phyloP scores from a whole-genome alignment of 73 alveolate species.

The Paramecium biaurelia region DNA sequence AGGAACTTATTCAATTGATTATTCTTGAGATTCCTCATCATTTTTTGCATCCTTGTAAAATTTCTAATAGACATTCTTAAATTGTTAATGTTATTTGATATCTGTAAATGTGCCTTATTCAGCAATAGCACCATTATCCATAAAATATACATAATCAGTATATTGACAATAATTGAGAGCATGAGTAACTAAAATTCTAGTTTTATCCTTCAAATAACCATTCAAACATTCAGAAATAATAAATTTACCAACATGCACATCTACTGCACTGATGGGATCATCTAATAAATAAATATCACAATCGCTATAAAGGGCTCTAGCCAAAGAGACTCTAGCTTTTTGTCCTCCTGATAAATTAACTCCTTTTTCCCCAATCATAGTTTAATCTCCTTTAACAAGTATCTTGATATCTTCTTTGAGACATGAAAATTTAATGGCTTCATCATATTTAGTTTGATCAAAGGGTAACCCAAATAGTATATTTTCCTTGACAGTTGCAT shows the following conservation, averaged over 20 bases:
- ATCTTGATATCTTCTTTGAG: conserved; percentile 61
- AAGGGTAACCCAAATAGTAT: conserved; percentile 82
- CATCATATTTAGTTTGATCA: conserved; percentile 80
- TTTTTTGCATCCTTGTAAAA: neutral
- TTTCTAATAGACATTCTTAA: neutral
- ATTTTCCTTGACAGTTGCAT: conserved; percentile 91
- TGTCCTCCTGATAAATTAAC: conserved; percentile 76
- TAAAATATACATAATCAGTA: conserved; percentile 83
- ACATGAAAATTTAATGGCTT: conserved; percentile 69
- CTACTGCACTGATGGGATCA: conserved; percentile 94
- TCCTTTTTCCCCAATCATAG: conserved; percentile 77
- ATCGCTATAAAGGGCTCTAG: conserved; percentile 72
- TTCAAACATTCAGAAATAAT: conserved; percentile 83
- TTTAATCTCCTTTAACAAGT: conserved; percentile 61
- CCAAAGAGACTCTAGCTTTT: conserved; percentile 77
- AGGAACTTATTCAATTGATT: neutral
- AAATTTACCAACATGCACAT: conserved; percentile 91
- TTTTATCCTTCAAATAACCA: conserved; percentile 80
- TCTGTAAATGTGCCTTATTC: conserved; percentile 50
- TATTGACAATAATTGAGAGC: conserved; percentile 74
- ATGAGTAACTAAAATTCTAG: conserved; percentile 87
- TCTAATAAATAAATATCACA: conserved; percentile 68
- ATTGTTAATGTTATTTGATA: neutral
- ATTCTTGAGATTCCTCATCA: neutral
- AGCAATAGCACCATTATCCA: conserved; percentile 81